These are phyloP conservation scores for Pseudogymnoascus sp. DNA, from an alignment of 2,329 filamentous ascomycete species.

Conservation along the genomic window DNA sequence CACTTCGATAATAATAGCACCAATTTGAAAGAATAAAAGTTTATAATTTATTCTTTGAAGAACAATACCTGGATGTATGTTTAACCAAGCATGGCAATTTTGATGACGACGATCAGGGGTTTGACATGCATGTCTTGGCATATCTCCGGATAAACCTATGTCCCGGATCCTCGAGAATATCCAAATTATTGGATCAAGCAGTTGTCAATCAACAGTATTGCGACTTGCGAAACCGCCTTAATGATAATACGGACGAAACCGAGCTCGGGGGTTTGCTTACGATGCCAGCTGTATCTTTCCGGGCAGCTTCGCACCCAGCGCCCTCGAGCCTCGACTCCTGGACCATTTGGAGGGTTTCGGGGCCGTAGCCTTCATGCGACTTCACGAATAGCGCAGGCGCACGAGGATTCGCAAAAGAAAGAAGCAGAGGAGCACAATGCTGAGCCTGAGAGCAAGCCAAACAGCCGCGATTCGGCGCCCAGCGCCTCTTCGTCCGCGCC, in stretches of 20 bases:
- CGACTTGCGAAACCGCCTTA: constrained; percentile 20
- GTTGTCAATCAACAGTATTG: not conserved
- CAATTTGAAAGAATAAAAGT: not conserved
- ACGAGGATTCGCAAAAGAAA: not conserved
- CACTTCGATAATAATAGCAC: not conserved
- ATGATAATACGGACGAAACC: constrained; percentile 24
- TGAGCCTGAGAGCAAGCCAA: not conserved
- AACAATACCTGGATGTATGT: not conserved
- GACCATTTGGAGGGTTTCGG: not conserved
- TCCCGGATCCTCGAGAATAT: not conserved
- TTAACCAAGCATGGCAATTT: not conserved
- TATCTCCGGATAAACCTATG: not conserved
- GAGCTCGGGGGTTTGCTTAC: constrained; percentile 25
- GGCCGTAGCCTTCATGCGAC: not conserved
- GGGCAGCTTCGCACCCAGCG: constrained; percentile 9
- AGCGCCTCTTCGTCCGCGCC: not conserved
- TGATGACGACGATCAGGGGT: not conserved
- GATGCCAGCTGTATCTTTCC: constrained; percentile 24
- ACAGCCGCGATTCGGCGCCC: not conserved
- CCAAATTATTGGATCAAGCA: constrained; percentile 5
- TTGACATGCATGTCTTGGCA: constrained; percentile 1
- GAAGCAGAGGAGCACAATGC: constrained; percentile 1
- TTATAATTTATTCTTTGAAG: not conserved
- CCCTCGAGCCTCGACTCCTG: not conserved
- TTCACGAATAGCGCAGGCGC: constrained; percentile 1